A percentile compares a stretch with the other conserved stretches of the same genome.
Conservation (phyloP, 2,329 filamentous ascomycete species). For the Trichoderma koningii region DNA sequence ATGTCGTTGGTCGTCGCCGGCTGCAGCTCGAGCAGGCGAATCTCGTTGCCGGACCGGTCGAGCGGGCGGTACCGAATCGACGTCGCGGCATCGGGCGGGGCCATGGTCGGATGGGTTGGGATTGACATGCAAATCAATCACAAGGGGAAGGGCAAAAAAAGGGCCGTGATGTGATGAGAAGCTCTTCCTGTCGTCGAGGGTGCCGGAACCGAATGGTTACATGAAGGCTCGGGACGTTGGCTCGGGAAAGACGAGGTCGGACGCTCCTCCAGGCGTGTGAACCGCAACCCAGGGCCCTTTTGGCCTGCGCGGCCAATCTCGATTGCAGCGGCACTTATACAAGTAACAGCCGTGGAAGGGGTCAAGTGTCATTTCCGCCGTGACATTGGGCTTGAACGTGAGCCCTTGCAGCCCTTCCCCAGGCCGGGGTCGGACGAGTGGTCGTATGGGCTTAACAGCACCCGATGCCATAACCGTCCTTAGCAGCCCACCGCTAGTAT, state of each 20-base stretch:
- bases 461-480: slow-evolving; percentile 6
- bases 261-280: no score
- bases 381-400: slow-evolving; percentile 19
- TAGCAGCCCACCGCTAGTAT: slow-evolving; percentile 10
- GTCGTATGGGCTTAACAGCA: neutral
- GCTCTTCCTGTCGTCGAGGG: neutral
- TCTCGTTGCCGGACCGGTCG: slow-evolving; percentile 34
- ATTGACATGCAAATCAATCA: slow-evolving; percentile 19
- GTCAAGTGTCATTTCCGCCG: slow-evolving; percentile 22
- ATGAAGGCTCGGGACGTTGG: slow-evolving; percentile 16
- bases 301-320: slow-evolving; percentile 6
- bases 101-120: slow-evolving; percentile 11
- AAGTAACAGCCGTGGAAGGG: slow-evolving; percentile 8
- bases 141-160: no score
- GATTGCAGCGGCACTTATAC: slow-evolving; percentile 26
- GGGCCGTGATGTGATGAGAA: no score
- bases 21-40: slow-evolving; percentile 41
- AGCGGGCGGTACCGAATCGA: slow-evolving; percentile 31
- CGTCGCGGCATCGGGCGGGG: slow-evolving; percentile 21
- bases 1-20: slow-evolving; percentile 33
- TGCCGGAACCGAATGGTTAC: no score
- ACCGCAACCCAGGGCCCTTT: slow-evolving; percentile 13
- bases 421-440: slow-evolving; percentile 14
- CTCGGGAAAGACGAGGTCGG: slow-evolving; percentile 19
- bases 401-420: slow-evolving; percentile 16